Evolutionary conservation across 257 asterid species (phyloP).

Genomic region (Forsythia viridissima): DNA sequence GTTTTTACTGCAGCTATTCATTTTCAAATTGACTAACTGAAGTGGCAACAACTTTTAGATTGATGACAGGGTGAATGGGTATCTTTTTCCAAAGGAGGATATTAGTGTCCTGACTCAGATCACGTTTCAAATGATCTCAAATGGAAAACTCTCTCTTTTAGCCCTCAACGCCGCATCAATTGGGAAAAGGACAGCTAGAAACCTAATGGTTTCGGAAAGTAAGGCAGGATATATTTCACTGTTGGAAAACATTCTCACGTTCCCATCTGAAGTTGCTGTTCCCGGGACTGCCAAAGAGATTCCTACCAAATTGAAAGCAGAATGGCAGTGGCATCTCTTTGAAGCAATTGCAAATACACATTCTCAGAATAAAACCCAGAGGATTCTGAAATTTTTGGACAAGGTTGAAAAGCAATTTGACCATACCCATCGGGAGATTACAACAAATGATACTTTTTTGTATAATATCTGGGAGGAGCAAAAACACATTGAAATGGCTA

Average conservation of each 20-base stretch:
- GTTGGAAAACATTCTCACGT: conserved; percentile 64
- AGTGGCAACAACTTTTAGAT: conserved; percentile 46
- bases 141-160: conserved; percentile 70
- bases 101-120: conserved; percentile 45
- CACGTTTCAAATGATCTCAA: conserved; percentile 64
- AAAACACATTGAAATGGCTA: conserved; percentile 51
- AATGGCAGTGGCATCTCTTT: conserved; percentile 77
- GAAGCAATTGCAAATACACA: conserved; percentile 36
- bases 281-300: conserved; percentile 48
- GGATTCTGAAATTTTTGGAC: conserved; percentile 31
- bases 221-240: conserved; percentile 75
- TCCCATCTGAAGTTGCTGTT: conserved; percentile 78
- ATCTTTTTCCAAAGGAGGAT: conserved; percentile 66
- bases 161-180: conserved; percentile 62
- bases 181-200: conserved; percentile 67
- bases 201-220: conserved; percentile 79
- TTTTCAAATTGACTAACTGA: conserved; percentile 33
- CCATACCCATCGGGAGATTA: conserved; percentile 37
- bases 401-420: conserved; percentile 60
- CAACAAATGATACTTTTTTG: conserved; percentile 48
- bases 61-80: conserved; percentile 74
- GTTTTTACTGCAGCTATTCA: background rate
- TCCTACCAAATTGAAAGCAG: conserved; percentile 55
- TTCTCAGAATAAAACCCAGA: conserved; percentile 30
- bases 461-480: conserved; percentile 86